Conservation (phyloP, 2,329 filamentous ascomycete species). For the Ophiocordyceps camponoti-rufipedis region DNA sequence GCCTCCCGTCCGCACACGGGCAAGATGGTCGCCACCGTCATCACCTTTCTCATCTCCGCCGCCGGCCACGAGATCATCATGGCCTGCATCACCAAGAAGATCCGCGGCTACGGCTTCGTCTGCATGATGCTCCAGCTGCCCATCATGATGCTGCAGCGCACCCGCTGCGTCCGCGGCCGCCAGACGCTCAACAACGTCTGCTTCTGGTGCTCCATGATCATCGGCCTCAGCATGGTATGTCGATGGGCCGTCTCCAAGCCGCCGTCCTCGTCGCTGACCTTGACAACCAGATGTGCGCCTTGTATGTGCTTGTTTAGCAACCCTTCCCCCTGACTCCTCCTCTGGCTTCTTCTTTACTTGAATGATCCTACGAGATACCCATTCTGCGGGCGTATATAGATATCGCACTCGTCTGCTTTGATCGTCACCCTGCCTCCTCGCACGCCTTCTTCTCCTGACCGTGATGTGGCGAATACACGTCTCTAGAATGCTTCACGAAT, state of each 20-base stretch:
- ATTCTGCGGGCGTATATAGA: background rate
- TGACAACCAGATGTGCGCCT: conserved; percentile 30
- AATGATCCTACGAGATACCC: background rate
- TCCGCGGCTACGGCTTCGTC: conserved; percentile 82
- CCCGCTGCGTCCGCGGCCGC: conserved; percentile 53
- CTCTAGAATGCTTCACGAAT: background rate
- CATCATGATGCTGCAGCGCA: conserved; percentile 80
- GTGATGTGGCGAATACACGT: background rate
- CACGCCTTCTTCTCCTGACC: too few relatives aligned
- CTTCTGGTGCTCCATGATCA: conserved; percentile 85
- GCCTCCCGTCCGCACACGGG: conserved; percentile 64
- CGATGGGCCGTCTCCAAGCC: background rate
- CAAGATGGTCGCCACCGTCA: conserved; percentile 58
- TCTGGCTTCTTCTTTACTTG: background rate
- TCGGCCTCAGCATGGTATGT: conserved; percentile 64
- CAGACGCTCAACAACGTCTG: conserved; percentile 73
- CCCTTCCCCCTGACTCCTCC: background rate
- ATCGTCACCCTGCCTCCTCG: too few relatives aligned
- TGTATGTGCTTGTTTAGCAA: conserved; percentile 21
- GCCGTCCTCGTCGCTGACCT: conserved; percentile 4
- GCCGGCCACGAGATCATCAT: conserved; percentile 89
- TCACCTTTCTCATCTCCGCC: conserved; percentile 83
- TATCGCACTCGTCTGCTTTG: background rate
- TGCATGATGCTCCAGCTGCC: conserved; percentile 95
- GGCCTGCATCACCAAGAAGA: conserved; percentile 94